A percentile compares a stretch with the other conserved stretches of the same genome.
These are phyloP conservation scores for Heliosperma pusillum DNA, from an alignment of 148 eudicot genomes.

Conservation along the genomic window DNA sequence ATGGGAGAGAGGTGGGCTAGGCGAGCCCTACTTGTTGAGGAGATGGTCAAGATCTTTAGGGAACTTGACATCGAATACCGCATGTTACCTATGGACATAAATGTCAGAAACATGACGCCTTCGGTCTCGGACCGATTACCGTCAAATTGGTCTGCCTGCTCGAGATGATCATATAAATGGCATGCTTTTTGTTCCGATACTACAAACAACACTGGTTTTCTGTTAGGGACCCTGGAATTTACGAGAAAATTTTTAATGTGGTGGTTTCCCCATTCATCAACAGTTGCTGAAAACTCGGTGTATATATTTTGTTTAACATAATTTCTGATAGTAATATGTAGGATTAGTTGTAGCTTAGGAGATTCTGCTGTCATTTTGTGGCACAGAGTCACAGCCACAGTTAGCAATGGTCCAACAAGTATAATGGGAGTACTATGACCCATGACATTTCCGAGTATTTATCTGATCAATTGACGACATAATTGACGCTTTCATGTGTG, in stretches of 20 bases:
- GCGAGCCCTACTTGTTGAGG: constrained; percentile 64
- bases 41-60: constrained; percentile 55
- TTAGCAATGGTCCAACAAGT: not conserved
- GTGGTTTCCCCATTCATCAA: not conserved
- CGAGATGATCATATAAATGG: constrained; percentile 21
- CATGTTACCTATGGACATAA: constrained; percentile 60
- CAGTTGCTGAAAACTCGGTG: not conserved
- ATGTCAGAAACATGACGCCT: constrained; percentile 52
- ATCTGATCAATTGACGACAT: not conserved
- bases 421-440: too few relatives aligned
- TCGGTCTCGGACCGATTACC: constrained; percentile 50
- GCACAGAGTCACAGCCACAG: not conserved
- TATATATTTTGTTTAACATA: not conserved
- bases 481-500: not conserved
- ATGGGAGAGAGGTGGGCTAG: constrained; percentile 71
- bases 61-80: constrained; percentile 75
- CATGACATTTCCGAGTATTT: not conserved
- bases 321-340: too few relatives aligned
- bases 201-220: not conserved
- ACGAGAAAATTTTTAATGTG: too few relatives aligned
- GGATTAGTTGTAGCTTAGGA: not conserved
- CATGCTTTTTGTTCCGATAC: too few relatives aligned
- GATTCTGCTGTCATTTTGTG: not conserved
- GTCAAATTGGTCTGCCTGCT: constrained; percentile 53
- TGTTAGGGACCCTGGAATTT: too few relatives aligned